Evolutionary conservation across 2,329 filamentous ascomycete species (phyloP).

Genomic region (Aspergillus pseudoterreus): DNA sequence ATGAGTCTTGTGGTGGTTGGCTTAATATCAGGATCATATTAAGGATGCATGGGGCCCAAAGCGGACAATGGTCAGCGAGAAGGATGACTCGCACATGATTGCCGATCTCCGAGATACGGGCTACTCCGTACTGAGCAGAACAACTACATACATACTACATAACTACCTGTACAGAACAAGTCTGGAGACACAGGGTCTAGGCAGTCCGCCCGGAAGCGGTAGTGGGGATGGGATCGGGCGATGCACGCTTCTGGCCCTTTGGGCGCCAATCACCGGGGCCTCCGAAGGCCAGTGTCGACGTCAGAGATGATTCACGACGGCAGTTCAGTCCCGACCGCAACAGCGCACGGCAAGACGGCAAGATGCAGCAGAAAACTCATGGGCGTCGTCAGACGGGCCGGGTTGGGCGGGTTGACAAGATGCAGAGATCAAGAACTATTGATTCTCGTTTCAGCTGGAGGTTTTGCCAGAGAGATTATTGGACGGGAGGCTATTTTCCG

Average conservation of each 20-base stretch:
- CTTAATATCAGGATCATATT: not conserved
- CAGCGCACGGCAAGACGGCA: no score
- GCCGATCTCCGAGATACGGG: not conserved
- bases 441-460: not conserved
- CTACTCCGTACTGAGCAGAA: not conserved
- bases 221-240: slow-evolving; percentile 15
- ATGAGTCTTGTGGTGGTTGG: not conserved
- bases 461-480: not conserved
- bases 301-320: slow-evolving; percentile 5
- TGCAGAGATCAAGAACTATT: not conserved
- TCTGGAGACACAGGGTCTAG: slow-evolving; percentile 9
- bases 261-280: slow-evolving; percentile 3
- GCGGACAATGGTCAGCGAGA: slow-evolving; percentile 6
- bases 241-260: slow-evolving; percentile 10
- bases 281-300: slow-evolving; percentile 7
- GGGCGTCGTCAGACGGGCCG: no score
- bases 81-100: not conserved
- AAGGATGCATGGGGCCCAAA: slow-evolving; percentile 10
- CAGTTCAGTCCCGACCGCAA: no score
- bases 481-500: not conserved
- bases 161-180: not conserved
- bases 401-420: no score
- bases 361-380: no score
- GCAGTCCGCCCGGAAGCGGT: slow-evolving; percentile 17
- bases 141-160: not conserved